These are phyloP conservation scores for Thecaphora frezii DNA, from an alignment of 1,284 basidiomycete species.

Conservation along the genomic window DNA sequence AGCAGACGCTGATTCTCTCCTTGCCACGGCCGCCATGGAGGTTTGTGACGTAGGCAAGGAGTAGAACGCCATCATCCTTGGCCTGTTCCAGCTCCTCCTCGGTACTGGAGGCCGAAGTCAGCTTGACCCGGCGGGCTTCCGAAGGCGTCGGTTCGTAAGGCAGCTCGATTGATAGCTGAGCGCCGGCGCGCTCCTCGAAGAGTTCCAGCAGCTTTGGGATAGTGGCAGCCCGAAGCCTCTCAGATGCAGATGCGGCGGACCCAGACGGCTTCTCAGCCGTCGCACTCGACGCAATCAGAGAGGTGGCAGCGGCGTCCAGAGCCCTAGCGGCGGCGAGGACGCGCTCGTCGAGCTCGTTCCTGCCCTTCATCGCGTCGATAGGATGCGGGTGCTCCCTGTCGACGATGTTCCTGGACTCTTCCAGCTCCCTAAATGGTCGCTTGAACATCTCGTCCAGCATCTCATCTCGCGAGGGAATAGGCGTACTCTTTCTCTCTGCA, in stretches of 20 bases:
- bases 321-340: conserved; percentile 40
- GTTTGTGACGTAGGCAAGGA: conserved; percentile 67
- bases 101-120: conserved; percentile 40
- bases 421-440: conserved; percentile 25
- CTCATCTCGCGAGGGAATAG: conserved; percentile 33
- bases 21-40: conserved; percentile 56
- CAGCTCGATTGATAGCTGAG: conserved; percentile 49
- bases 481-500: conserved; percentile 25
- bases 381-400: conserved; percentile 46
- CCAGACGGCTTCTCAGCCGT: background rate
- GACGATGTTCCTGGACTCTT: conserved; percentile 17
- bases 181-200: conserved; percentile 27
- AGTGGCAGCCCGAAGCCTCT: conserved; percentile 10
- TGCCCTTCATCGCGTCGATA: conserved; percentile 41
- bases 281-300: conserved; percentile 1
- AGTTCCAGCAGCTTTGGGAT: conserved; percentile 17
- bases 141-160: conserved; percentile 51
- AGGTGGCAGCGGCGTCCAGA: conserved; percentile 17
- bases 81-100: conserved; percentile 36
- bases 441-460: conserved; percentile 42
- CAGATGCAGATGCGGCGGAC: too few species aligned
- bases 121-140: conserved; percentile 28
- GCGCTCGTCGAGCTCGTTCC: conserved; percentile 50
- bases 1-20: conserved; percentile 66
- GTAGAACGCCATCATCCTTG: conserved; percentile 62